Percentiles rank a stretch among this genome's conserved stretches.
Conservation (phyloP, 257 asterid species). For the Paraleonurus japonicus region DNA sequence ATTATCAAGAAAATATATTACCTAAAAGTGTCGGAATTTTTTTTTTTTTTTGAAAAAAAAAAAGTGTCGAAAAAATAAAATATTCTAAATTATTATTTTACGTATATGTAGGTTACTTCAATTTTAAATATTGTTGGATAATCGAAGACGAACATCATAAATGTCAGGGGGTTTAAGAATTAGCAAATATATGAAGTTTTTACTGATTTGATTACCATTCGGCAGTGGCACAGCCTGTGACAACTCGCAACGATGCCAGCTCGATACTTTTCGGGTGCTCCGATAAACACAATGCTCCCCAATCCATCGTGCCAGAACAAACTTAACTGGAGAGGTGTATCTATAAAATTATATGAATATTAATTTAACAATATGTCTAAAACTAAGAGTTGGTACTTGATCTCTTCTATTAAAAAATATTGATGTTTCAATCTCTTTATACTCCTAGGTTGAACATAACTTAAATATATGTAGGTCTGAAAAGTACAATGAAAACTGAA, state of each 20-base stretch:
- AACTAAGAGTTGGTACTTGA: background rate
- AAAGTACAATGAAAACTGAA: background rate
- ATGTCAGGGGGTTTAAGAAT: background rate
- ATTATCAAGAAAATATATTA: too few species aligned
- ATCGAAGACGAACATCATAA: too few species aligned
- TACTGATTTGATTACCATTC: too few species aligned
- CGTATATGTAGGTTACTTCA: too few species aligned
- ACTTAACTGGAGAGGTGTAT: background rate
- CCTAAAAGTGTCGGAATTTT: too few species aligned
- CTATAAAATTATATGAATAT: background rate
- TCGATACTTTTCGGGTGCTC: slow-evolving; percentile 20
- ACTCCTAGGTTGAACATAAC: background rate
- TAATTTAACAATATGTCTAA: background rate
- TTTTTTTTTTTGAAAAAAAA: too few species aligned
- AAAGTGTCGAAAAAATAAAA: too few species aligned
- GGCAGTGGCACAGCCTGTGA: slow-evolving; percentile 21
- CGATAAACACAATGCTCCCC: background rate
- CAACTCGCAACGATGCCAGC: slow-evolving; percentile 26
- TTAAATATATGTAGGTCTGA: background rate
- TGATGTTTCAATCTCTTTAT: background rate
- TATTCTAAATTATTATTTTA: too few species aligned
- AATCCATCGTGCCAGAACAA: background rate
- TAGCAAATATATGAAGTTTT: background rate
- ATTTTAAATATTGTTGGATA: too few species aligned
- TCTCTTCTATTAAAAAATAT: background rate